phyloP scores from a whole-genome alignment of 1,139 yeast species.

The Pichia norvegensis region DNA sequence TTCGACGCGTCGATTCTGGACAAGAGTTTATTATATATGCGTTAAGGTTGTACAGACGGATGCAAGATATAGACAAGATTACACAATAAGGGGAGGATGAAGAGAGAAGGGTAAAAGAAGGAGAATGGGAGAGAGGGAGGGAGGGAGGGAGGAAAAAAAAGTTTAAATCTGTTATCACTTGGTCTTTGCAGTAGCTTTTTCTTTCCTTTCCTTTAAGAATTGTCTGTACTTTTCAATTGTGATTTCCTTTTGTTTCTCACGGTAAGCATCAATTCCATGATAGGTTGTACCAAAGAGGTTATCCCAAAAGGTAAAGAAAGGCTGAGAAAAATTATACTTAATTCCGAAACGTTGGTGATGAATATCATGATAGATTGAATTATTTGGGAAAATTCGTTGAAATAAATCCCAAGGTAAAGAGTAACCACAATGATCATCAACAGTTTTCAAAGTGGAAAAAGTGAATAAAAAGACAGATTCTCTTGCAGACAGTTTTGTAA shows the following conservation, averaged over 20 bases:
- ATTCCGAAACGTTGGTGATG: constrained; percentile 97
- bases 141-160: not conserved
- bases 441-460: constrained; percentile 90
- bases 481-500: constrained; percentile 61
- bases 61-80: not conserved
- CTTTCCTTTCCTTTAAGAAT: constrained; percentile 43
- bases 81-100: not conserved
- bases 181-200: constrained; percentile 6
- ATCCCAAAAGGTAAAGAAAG: constrained; percentile 95
- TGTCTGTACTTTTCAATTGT: constrained; percentile 56
- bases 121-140: not conserved
- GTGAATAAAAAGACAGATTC: constrained; percentile 70
- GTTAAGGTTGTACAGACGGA: too few relatives aligned
- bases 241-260: constrained; percentile 46
- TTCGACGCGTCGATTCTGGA: not conserved
- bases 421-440: constrained; percentile 97
- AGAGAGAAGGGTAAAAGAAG: not conserved
- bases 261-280: constrained; percentile 55
- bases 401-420: constrained; percentile 84
- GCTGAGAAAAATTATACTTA: constrained; percentile 91
- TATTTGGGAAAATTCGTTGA: constrained; percentile 86
- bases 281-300: constrained; percentile 61
- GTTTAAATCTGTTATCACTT: not conserved
- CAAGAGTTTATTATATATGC: too few relatives aligned
- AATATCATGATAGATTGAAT: constrained; percentile 91